Base-by-base conservation (phyloP, 2,329 filamentous ascomycete genomes). In the Myriosclerotinia curreyana region DNA sequence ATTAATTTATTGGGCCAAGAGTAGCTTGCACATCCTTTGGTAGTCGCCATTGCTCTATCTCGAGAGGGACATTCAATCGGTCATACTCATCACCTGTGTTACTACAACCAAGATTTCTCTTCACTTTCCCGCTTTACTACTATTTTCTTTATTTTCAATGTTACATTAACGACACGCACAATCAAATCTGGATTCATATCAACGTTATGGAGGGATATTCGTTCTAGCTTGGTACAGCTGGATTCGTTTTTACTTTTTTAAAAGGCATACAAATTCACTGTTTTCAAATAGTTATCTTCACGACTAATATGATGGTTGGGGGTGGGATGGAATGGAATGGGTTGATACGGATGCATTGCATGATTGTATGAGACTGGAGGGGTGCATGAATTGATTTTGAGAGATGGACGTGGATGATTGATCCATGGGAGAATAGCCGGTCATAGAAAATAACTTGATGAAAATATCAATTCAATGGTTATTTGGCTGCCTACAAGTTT, bases 221-320 rank as follows among this genome's bases (percentile, higher is more conserved):
- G 34, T 38, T 54, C 52, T 54, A 34, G 52, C 52, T 40, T 54
- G 52, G 52, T n/a, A 54, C 34, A 38, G 59, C 59, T 52, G 48
- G 60, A 62, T 56, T 55, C 52, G 59, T 44, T 59, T 48, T 59
- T 40, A 40, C 49, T 50, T 40, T 52, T 61, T 22, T 52, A 20
- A 50, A 61, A 40, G 36, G 48, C 14, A 62, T 49, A 55, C 51
- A 54, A 62, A 56, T 56, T 65, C 61, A 60, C 34, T 66, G 61
- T 66, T 66, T 66, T 66, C 64, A 66, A 66, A 46, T 66, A 66
- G 64, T 54, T 56, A 58, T 53, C 48, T 56, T 63, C 48, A 34
- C 59, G 50, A 61, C 49, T 61, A 49, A 25, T 44, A 55, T 56
- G 60, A 63, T 46, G 60, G 60, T 63, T 49, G 60, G 52, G 44